phyloP scores from a whole-genome alignment of 2,329 filamentous ascomycete genomes.

The Fusarium fujikuroi region DNA sequence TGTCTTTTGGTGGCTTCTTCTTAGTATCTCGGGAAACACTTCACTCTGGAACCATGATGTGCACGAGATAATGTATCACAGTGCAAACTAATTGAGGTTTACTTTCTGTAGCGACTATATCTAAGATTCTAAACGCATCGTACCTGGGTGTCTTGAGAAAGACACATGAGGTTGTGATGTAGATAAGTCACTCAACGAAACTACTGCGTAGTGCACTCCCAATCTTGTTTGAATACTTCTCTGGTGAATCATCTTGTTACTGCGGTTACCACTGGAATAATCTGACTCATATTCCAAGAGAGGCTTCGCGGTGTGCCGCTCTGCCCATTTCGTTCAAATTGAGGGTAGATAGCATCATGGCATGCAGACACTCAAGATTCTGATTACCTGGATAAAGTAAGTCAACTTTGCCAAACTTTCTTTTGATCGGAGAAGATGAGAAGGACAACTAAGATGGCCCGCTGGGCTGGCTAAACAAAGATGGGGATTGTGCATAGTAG shows the following conservation, averaged over 20 bases:
- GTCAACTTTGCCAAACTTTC: not conserved
- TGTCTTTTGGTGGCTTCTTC: not conserved
- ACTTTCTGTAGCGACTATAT: not conserved
- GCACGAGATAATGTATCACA: not conserved
- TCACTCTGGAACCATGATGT: not conserved
- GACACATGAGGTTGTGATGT: not conserved
- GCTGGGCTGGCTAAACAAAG: not conserved
- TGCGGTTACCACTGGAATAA: fast-evolving
- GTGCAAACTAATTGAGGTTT: fast-evolving
- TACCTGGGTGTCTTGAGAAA: not conserved
- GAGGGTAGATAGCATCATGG: too few species aligned
- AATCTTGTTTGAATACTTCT: not conserved
- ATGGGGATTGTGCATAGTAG: not conserved
- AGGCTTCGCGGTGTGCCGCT: fast-evolving
- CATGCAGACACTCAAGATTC: not conserved
- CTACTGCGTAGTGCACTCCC: too few species aligned
- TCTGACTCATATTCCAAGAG: not conserved
- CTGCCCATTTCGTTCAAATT: not conserved
- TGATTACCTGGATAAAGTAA: fast-evolving
- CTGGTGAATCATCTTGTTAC: fast-evolving
- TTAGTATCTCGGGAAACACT: not conserved
- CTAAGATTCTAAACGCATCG: fast-evolving
- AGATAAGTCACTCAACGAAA: fast-evolving
- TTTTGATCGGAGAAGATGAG: fast-evolving
- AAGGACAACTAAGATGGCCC: too few species aligned